A percentile compares a stretch with the other conserved stretches of the same genome.
Evolutionary conservation across 2,329 filamentous ascomycete genomes (phyloP).

Genomic region (Fusarium verrucosum): DNA sequence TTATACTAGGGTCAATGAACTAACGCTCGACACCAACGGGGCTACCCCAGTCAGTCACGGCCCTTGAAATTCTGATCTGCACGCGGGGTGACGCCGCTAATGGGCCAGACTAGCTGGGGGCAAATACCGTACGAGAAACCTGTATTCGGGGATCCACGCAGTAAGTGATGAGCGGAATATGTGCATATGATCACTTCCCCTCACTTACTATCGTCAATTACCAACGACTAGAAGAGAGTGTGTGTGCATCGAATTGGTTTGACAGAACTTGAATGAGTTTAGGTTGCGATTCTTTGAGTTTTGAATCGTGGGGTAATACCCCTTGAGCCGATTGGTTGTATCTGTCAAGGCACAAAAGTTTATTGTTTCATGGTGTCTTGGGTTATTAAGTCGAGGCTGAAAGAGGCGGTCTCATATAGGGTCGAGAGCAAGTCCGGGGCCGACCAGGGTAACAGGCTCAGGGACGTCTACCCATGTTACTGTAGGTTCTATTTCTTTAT

Average conservation of each 20-base stretch:
- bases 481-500: background rate
- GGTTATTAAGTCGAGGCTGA: background rate
- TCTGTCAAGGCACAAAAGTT: background rate
- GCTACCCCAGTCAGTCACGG: background rate
- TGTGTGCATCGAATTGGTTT: background rate
- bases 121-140: conserved; percentile 5
- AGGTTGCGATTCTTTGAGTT: conserved; percentile 12
- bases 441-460: background rate
- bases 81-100: conserved; percentile 20
- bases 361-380: background rate
- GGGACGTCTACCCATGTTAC: background rate
- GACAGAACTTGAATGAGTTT: conserved; percentile 3
- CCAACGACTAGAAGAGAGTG: background rate
- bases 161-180: conserved; percentile 10
- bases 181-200: conserved; percentile 15
- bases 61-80: conserved; percentile 18
- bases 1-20: conserved; percentile 19
- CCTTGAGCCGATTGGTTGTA: background rate
- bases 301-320: background rate
- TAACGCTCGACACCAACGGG: conserved; percentile 1
- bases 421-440: background rate
- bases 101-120: background rate
- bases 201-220: background rate
- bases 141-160: too few species aligned
- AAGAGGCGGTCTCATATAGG: background rate